Base-by-base conservation (phyloP, 2,329 filamentous ascomycete species). In the Sclerotinia trifoliorum region DNA sequence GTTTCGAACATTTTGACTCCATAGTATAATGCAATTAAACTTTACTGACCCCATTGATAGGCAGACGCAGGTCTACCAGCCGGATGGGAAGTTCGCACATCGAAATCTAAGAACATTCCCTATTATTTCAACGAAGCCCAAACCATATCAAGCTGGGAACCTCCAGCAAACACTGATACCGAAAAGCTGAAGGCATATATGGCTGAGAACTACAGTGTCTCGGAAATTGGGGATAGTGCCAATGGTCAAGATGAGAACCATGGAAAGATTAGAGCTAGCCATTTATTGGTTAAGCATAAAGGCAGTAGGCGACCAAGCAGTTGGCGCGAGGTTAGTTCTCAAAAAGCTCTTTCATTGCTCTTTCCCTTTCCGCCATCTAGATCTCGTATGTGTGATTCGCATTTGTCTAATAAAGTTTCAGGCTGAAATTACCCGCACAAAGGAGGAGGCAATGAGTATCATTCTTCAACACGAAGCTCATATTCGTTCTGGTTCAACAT, bases 21-120 rank as follows among this genome's bases (percentile, higher is more conserved):
- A 42, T 11, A 11, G 35, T 26, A 35, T 51, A 46, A 46, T 19
- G n/a, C 15, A 39, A 26, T 63, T 48, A n/a, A 55, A 35, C 46
- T 63, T 63, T 15, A 54, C 65, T 67, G 21, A 67, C 49, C 32
- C 26, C 21, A 32, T 21, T 2, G 62, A 62, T 74, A 90, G 88
- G 81, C 86, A 77, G 90, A 93, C 68, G 89, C 90, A 74, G 94
- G 94, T 79, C 88, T 97, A 72, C 94, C 94, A 71, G 80, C 88
- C 62, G 88, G 89, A 79, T 97, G 94, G 94, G 95, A 98, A 83
- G 93, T 99, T 78, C 93, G 95, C 79, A 93, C 96, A 83, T 97
- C 93, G 80, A 96, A 97, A 84, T 96, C 93, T 80, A 98, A 97
- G 84, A 96, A 96, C 82, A 90, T 98, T 48, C 95, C 95, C 49